Base-by-base conservation (phyloP, 257 asterid species). In the Verbascum thapsus region DNA sequence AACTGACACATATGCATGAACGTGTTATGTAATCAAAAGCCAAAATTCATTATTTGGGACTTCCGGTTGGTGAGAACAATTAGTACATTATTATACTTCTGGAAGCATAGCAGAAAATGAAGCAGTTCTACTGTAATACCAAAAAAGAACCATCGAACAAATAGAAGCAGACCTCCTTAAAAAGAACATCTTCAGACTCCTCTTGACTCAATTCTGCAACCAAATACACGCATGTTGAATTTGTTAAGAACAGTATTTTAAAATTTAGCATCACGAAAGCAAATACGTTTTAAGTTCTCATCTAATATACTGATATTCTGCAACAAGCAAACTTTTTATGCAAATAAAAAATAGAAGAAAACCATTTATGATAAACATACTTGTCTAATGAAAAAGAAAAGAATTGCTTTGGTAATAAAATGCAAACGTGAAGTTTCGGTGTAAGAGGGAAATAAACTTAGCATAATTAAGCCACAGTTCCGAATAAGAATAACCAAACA, bases 161-260 rank as follows among this genome's bases (percentile, higher is more conserved):
- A 56, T 41, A 37, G 67, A 10, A 53, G 19, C 80, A 15, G 7
- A 89, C 99, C 96, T 89, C 94, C 84, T 92, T 92, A 62, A 94
- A 94, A 63, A 75, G 90, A 80, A 90, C 90, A 71, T 94, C 99
- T 75, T 94, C 94, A 0, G 85, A 74, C 73, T 94, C 99, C 81
- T 87, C 99, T 74, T 72, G 80, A 74, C 91, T 85, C 76, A 94
- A 61, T 72, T 83, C 97, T 92, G 97, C 78, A 81, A 68, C 71
- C 69, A 83, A 78, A 78, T 50, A 63, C 17, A 52, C 22, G 58
- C 22, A 61, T 44, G 39, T 55, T 61, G 55, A 22, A 62, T 53
- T 44, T 48, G 47, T 66, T 38, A 9, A 18, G 20, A 57, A 34
- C 43, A 43, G 38, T 49, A 53, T 47, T 34, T 53, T 44, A 42